Evolutionary conservation across 331 rosid species (phyloP).

Genomic region (Dryas integrifolia): DNA sequence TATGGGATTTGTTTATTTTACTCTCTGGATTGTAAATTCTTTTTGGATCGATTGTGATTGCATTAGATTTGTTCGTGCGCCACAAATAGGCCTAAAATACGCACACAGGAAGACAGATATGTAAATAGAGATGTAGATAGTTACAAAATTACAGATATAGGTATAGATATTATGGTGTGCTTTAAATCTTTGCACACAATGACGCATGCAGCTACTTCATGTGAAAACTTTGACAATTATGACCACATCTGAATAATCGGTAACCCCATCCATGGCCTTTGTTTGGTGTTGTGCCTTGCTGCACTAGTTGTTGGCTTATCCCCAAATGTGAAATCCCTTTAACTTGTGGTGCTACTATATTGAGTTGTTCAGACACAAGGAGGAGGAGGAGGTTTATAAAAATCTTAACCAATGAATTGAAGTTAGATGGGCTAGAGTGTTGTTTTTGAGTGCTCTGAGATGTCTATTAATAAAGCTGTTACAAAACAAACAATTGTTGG

Average conservation of each 20-base stretch:
- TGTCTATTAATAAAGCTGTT: slow-evolving; percentile 3
- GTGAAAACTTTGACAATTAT: neutral
- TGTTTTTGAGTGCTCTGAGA: neutral
- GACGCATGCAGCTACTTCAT: neutral
- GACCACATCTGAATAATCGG: neutral
- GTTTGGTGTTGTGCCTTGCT: neutral
- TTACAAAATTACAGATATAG: neutral
- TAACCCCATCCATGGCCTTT: neutral
- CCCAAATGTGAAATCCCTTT: neutral
- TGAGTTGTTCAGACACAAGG: too few relatives aligned
- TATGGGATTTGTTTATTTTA: neutral
- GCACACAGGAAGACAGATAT: neutral
- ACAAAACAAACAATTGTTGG: neutral
- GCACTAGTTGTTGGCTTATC: neutral
- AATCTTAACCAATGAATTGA: neutral
- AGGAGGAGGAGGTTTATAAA: neutral
- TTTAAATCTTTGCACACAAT: neutral
- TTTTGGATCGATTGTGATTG: neutral
- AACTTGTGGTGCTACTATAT: too few relatives aligned
- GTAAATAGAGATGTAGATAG: neutral
- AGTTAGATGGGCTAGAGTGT: neutral
- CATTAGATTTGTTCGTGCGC: neutral
- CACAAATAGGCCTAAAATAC: neutral
- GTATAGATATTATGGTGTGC: neutral
- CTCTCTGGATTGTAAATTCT: neutral